These are phyloP conservation scores for Backusella westeae DNA, from an alignment of 192 early-diverging fungal species.

Conservation along the genomic window DNA sequence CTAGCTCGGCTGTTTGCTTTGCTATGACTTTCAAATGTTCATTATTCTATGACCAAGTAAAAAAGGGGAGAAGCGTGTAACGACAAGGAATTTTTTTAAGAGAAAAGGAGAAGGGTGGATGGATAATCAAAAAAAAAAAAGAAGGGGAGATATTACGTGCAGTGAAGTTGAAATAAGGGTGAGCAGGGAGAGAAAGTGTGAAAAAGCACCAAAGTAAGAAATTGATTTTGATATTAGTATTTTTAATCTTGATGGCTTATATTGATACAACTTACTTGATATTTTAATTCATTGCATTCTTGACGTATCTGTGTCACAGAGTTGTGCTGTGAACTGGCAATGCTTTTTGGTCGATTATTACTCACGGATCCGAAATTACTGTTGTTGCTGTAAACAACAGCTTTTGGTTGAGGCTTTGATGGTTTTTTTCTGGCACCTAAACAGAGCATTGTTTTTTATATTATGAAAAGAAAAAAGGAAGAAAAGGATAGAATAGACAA, in stretches of 20 bases:
- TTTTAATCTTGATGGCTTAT: not conserved
- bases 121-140: not conserved
- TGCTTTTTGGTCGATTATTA: slow-evolving; percentile 1
- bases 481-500: not conserved
- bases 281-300: slow-evolving; percentile 17
- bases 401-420: not conserved
- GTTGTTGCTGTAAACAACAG: not conserved
- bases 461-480: not conserved
- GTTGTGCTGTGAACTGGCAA: slow-evolving; percentile 6
- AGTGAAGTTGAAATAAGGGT: not conserved
- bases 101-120: not conserved
- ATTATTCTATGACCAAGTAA: slow-evolving; percentile 20
- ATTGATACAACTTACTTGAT: not conserved
- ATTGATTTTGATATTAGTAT: not conserved
- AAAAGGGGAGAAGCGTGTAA: not conserved
- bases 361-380: not conserved
- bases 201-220: not conserved
- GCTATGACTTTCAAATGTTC: slow-evolving; percentile 32
- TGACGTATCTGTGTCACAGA: slow-evolving; percentile 7
- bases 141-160: not conserved
- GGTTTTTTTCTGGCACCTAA: slow-evolving; percentile 8
- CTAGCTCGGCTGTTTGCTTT: slow-evolving; percentile 29
- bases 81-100: not conserved
- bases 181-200: not conserved
- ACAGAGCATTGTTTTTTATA: slow-evolving; percentile 8